A percentile compares a stretch with the other conserved stretches of the same genome.
Evolutionary conservation across 2,329 filamentous ascomycete genomes (phyloP).

Genomic region (Thermothelomyces thermophilus): DNA sequence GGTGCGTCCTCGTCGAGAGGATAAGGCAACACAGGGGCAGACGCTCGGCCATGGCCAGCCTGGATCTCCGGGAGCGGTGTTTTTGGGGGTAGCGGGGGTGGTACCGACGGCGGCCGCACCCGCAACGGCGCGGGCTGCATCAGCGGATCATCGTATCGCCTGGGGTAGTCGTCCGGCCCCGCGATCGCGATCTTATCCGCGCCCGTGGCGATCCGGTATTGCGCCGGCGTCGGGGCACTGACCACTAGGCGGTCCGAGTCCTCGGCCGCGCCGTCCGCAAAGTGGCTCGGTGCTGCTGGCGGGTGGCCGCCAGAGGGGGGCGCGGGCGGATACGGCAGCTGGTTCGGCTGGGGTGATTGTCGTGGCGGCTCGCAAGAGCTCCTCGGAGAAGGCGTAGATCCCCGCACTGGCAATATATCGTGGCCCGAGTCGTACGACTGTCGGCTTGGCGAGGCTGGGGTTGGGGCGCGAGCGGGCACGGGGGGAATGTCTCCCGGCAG

Average conservation of each 20-base stretch:
- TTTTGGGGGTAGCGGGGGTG: conserved; percentile 71
- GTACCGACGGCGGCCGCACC: conserved; percentile 60
- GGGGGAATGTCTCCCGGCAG: conserved; percentile 51
- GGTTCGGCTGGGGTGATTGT: conserved; percentile 24
- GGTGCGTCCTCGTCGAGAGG: conserved; percentile 73
- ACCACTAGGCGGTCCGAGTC: conserved; percentile 49
- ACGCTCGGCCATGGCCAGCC: conserved; percentile 30
- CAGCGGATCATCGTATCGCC: conserved; percentile 30
- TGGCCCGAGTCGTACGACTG: conserved; percentile 52
- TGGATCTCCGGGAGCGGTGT: conserved; percentile 58
- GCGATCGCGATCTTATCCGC: conserved; percentile 63
- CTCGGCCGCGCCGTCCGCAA: conserved; percentile 30
- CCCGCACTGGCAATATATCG: conserved; percentile 41
- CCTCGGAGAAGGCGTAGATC: conserved; percentile 41
- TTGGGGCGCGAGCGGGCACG: conserved; percentile 28
- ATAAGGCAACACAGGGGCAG: conserved; percentile 56
- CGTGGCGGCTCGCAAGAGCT: conserved; percentile 43
- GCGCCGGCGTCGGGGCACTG: conserved; percentile 51
- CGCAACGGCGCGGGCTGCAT: conserved; percentile 32
- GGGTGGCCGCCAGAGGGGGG: conserved; percentile 29
- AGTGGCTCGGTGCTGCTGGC: conserved; percentile 29
- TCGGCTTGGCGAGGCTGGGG: conserved; percentile 39
- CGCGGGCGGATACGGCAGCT: conserved; percentile 23
- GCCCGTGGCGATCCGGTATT: conserved; percentile 52
- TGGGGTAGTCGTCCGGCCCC: conserved; percentile 52